These are phyloP conservation scores for Teratosphaeria destructans DNA, from an alignment of 2,329 filamentous ascomycete species.

Conservation along the genomic window DNA sequence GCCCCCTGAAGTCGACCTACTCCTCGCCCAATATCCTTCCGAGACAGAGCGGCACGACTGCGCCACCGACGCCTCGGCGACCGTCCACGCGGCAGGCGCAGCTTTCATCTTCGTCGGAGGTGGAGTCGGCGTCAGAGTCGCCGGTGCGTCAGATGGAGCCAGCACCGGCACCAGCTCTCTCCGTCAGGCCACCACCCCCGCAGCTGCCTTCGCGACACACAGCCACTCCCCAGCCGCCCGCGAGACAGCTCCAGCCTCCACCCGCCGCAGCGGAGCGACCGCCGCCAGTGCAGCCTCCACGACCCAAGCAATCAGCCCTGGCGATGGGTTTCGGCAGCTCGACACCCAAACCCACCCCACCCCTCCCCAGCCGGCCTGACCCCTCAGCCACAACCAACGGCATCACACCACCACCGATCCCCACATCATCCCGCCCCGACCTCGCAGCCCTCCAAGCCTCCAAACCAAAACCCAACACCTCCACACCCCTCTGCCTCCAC, in stretches of 20 bases:
- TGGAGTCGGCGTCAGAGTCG: neutral
- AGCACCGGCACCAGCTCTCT: neutral
- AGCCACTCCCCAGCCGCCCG: conserved; percentile 3
- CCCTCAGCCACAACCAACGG: conserved; percentile 8
- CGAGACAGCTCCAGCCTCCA: neutral
- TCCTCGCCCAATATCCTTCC: conserved; percentile 14
- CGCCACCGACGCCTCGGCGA: conserved; percentile 4
- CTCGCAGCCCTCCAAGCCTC: conserved; percentile 45
- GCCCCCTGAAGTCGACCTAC: conserved; percentile 12
- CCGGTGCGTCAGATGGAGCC: neutral
- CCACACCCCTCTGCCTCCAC: conserved; percentile 51
- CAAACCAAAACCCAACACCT: conserved; percentile 31
- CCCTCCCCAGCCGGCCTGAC: conserved; percentile 6
- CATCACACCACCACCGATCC: conserved; percentile 41
- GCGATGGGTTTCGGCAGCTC: conserved; percentile 17
- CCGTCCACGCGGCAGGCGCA: conserved; percentile 3
- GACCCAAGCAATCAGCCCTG: conserved; percentile 14
- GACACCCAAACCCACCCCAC: conserved; percentile 5
- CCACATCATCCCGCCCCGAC: conserved; percentile 47
- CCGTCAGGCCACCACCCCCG: neutral
- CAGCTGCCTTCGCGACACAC: neutral
- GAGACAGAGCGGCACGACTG: conserved; percentile 15
- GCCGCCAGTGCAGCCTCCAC: conserved; percentile 8
- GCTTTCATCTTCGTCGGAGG: neutral
- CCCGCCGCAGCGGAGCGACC: neutral